Percentiles rank a stretch among this genome's conserved stretches.
Evolutionary conservation across 2,329 filamentous ascomycete species (phyloP).

Genomic region (Fusarium sp.): DNA sequence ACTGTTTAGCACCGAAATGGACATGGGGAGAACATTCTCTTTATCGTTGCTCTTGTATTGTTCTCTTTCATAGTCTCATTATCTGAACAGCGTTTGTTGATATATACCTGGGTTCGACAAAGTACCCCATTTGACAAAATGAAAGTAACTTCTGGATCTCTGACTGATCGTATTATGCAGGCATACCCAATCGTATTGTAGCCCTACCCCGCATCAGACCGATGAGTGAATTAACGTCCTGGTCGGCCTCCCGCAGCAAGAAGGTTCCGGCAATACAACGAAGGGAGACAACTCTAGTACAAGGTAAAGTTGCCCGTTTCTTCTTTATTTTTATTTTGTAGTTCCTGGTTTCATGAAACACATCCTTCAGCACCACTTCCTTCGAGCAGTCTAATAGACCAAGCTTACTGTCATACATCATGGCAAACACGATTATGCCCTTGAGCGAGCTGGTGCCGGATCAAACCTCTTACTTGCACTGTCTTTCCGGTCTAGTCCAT

Average conservation of each 20-base stretch:
- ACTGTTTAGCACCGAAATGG: neutral
- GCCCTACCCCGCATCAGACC: neutral
- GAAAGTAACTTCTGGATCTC: neutral
- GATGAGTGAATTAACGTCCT: neutral
- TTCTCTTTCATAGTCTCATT: neutral
- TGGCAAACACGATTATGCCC: neutral
- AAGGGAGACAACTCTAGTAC: neutral
- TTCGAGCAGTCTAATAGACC: too few species aligned
- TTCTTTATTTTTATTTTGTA: neutral
- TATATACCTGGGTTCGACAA: too few species aligned
- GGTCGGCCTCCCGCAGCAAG: neutral
- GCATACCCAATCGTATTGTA: neutral
- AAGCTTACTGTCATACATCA: too few species aligned
- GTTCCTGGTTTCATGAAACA: too few species aligned
- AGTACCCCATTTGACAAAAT: neutral
- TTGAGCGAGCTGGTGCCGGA: neutral
- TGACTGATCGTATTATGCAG: neutral
- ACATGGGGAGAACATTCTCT: neutral
- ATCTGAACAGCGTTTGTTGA: neutral
- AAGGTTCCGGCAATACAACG: neutral
- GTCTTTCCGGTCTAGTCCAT: neutral
- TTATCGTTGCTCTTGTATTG: neutral
- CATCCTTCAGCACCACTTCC: too few species aligned
- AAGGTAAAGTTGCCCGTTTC: too few species aligned
- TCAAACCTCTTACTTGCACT: fast-evolving